Percentiles rank a stretch among this genome's conserved stretches.
These are phyloP conservation scores for Viridothelium virens DNA, from an alignment of 495 filamentous ascomycete species.

Conservation along the genomic window DNA sequence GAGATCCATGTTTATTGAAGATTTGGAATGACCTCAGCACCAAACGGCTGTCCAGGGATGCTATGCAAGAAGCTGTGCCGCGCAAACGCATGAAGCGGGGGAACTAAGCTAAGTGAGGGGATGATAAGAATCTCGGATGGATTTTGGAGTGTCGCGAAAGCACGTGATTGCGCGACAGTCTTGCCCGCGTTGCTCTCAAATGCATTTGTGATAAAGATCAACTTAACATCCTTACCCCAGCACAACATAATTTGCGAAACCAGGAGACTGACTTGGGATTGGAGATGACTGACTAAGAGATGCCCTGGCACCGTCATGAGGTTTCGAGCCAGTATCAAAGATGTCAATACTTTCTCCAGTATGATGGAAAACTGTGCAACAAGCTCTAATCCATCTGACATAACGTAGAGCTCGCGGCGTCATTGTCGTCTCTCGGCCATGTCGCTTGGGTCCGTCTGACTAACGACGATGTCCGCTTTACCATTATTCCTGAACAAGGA, in stretches of 20 bases:
- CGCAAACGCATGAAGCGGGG: background rate
- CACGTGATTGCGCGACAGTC: no score
- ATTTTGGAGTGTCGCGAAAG: no score
- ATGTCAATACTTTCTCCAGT: conserved; percentile 82
- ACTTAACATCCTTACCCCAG: no score
- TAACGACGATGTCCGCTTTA: conserved; percentile 79
- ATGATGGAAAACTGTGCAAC: conserved; percentile 10
- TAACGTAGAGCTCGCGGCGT: conserved; percentile 67
- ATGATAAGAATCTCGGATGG: no score
- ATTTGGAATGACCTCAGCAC: background rate
- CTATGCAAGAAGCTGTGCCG: background rate
- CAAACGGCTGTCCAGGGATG: background rate
- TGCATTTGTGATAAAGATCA: no score
- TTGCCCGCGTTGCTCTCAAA: no score
- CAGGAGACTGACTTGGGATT: no score
- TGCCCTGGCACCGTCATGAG: conserved; percentile 28
- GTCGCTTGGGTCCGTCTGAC: conserved; percentile 90
- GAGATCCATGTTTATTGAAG: background rate
- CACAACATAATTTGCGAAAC: no score
- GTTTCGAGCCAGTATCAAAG: conserved; percentile 50
- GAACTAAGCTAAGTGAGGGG: background rate
- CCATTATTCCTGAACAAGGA: conserved; percentile 84
- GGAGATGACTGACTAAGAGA: background rate
- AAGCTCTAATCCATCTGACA: background rate
- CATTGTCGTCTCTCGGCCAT: conserved; percentile 78